Conservation (phyloP, 2,329 filamentous ascomycete genomes). For the Xylariaceae sp. region DNA sequence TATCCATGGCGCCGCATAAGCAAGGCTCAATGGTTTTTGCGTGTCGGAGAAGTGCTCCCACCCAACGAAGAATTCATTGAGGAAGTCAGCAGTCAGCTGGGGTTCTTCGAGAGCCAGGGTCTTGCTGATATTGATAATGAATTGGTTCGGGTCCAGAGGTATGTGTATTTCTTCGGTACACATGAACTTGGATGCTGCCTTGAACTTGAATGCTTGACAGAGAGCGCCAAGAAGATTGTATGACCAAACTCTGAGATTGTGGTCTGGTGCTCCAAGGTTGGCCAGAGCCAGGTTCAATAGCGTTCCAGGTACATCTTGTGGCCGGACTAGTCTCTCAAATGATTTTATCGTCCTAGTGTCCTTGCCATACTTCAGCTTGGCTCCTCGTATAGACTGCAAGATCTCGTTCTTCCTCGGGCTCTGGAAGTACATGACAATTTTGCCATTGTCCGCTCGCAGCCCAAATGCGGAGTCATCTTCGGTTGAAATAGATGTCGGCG, state of each 20-base stretch:
- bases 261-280: constrained; percentile 62
- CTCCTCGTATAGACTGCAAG: constrained; percentile 59
- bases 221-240: constrained; percentile 67
- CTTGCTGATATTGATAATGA: constrained; percentile 65
- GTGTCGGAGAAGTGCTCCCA: constrained; percentile 69
- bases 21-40: constrained; percentile 63
- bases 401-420: constrained; percentile 63
- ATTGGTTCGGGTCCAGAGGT: constrained; percentile 60
- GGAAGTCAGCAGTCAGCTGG: constrained; percentile 65
- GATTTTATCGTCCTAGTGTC: constrained; percentile 60
- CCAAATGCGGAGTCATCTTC: constrained; percentile 68
- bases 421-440: constrained; percentile 70
- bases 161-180: constrained; percentile 63
- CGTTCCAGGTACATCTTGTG: constrained; percentile 69
- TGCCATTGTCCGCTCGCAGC: constrained; percentile 65
- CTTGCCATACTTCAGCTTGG: constrained; percentile 64
- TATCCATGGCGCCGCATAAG: constrained; percentile 70
- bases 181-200: constrained; percentile 58
- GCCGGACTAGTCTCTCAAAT: constrained; percentile 63
- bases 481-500: constrained; percentile 60
- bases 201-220: constrained; percentile 66
- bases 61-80: constrained; percentile 71
- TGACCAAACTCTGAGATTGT: constrained; percentile 58
- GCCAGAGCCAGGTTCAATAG: constrained; percentile 65
- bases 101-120: constrained; percentile 62